Evolutionary conservation across 225 moss, liverwort and hornwort species (phyloP), one percentile per base, ranked within the genome.

Genomic region (Thuidium tamariscinum): DNA sequence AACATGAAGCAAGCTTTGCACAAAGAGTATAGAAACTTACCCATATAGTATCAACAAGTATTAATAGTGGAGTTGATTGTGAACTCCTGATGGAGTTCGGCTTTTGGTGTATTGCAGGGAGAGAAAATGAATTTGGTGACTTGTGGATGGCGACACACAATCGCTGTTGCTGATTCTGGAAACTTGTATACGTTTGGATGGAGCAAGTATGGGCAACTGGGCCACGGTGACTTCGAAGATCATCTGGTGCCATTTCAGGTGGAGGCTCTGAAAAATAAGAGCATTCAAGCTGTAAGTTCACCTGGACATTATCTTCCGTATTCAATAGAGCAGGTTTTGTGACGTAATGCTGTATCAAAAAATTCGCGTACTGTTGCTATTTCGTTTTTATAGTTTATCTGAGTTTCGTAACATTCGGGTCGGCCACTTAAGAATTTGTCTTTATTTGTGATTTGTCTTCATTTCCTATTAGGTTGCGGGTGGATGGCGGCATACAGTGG

Each of bases 121-220:
- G 92, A 93, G 88, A 89, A 88, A 82, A 94, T 94, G 89, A 88
- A 92, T 44, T 37, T 91, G 81, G 93, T 94, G 86, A 88, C 92
- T 63, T 94, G 94, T 82, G 94, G 94, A 73, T 94, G 94, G 94
- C 94, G 93, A 13, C 94, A 94, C 84, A 93, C 94, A 44, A 92
- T 94, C 84, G 92, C 92, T 27, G 89, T 92, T 62, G 90, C 94
- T 44, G 87, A 89, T 80, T 92, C 92, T 5, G 94, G 94, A 75
- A 89, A 89, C 8, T 86, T 94, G 79, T 94, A 89, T n/a, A 94
- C 94, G 9, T 94, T 89, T 82, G 94, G 94, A 76, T 94, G 94
- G 94, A 94, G 94, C 89, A 94, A 94, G 87, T 94, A 94, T 77
- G 94, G 93, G 80, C 94, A 94, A 89, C 84, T 94, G 79, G 94